Evolutionary conservation across 2,329 filamentous ascomycete genomes (phyloP).

Genomic region (Macroventuria anomochaeta): DNA sequence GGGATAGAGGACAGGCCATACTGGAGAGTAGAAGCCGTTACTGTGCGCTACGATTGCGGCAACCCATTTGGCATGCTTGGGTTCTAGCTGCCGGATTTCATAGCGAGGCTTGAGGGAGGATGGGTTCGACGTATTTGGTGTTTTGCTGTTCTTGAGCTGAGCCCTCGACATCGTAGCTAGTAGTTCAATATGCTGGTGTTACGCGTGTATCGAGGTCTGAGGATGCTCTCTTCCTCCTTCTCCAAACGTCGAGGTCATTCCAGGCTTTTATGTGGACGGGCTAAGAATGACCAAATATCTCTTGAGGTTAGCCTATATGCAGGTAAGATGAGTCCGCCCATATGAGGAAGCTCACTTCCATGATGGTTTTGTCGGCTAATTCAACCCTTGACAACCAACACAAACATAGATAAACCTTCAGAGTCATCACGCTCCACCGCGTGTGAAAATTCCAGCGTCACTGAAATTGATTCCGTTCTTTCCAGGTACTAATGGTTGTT

Average conservation of each 20-base stretch:
- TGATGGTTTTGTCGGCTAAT: neutral
- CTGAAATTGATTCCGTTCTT: too few species aligned
- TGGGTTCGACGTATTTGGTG: slow-evolving; percentile 33
- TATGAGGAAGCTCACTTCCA: neutral
- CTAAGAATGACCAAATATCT: neutral
- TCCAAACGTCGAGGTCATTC: neutral
- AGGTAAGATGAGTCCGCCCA: slow-evolving; percentile 1
- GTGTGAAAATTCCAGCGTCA: too few species aligned
- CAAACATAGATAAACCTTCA: neutral
- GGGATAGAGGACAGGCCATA: slow-evolving; percentile 40
- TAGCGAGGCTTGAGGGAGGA: slow-evolving; percentile 39
- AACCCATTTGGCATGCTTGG: slow-evolving; percentile 38
- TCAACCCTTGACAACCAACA: neutral
- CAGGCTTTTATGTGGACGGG: neutral
- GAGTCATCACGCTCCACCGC: too few species aligned
- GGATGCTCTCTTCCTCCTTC: neutral
- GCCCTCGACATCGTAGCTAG: neutral
- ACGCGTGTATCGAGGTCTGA: neutral
- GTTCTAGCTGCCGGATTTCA: slow-evolving; percentile 39
- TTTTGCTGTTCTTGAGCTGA: slow-evolving; percentile 28
- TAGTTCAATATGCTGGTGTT: neutral
- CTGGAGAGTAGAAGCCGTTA: slow-evolving; percentile 39
- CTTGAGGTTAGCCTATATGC: neutral
- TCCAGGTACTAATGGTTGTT: too few species aligned
- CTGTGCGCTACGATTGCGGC: slow-evolving; percentile 40